Evolutionary conservation across 164 flowering plant species (phyloP).

Genomic region (Macadamia integrifolia): DNA sequence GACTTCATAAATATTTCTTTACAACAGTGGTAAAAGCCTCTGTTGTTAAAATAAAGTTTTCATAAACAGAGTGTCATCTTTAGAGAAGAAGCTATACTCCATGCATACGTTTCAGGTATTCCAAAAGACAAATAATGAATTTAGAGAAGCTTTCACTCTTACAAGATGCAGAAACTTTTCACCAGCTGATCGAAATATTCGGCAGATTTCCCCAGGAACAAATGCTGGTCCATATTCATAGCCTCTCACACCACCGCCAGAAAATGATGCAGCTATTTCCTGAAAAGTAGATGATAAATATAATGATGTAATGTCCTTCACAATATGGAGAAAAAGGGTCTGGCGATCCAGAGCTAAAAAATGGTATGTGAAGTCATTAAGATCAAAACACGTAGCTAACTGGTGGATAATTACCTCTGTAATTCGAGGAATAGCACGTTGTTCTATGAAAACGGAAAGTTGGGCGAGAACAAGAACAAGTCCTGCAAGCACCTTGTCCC

Average conservation of each 20-base stretch:
- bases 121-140: not conserved
- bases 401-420: conserved; percentile 63
- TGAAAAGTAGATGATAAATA: conserved; percentile 28
- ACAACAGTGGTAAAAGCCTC: not conserved
- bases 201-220: conserved; percentile 93
- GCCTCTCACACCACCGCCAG: conserved; percentile 75
- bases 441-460: conserved; percentile 82
- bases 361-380: not conserved
- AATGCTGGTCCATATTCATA: conserved; percentile 85
- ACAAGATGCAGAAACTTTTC: conserved; percentile 89
- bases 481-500: conserved; percentile 62
- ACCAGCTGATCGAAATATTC: conserved; percentile 66
- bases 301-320: not conserved
- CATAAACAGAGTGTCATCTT: not conserved
- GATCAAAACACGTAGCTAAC: conserved; percentile 1
- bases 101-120: not conserved
- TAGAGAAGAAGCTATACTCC: not conserved
- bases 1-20: not conserved
- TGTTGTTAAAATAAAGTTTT: not conserved
- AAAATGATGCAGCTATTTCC: conserved; percentile 90
- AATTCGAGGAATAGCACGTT: conserved; percentile 86
- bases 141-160: conserved; percentile 14
- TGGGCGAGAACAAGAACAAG: conserved; percentile 87
- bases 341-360: not conserved
- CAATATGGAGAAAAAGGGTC: not conserved